Evolutionary conservation across 306 rosid genomes (phyloP).

Genomic region (Cucurbita ficifolia): DNA sequence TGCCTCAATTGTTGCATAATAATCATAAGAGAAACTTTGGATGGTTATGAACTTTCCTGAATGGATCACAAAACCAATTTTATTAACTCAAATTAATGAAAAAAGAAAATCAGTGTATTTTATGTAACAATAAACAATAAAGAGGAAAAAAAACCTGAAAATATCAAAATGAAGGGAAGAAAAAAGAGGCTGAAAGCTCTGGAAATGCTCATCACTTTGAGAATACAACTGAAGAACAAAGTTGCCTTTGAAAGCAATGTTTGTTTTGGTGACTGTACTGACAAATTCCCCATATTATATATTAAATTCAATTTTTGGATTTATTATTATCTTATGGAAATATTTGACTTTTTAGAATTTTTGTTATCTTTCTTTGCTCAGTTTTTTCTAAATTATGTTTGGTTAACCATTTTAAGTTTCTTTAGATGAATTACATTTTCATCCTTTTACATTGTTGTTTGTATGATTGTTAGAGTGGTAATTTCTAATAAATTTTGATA

Average conservation of each 20-base stretch:
- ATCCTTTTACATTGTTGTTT: background rate
- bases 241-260: background rate
- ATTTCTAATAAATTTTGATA: background rate
- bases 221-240: background rate
- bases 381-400: background rate
- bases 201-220: slow-evolving; percentile 24
- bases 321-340: background rate
- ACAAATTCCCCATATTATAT: background rate
- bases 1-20: slow-evolving; percentile 51
- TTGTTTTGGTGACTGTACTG: background rate
- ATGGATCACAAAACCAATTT: background rate
- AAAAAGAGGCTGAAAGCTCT: slow-evolving; percentile 13
- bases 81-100: background rate
- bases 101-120: background rate
- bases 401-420: background rate
- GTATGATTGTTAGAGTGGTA: background rate
- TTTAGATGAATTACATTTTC: background rate
- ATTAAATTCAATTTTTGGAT: background rate
- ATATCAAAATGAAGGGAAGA: slow-evolving; percentile 14
- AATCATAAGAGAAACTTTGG: slow-evolving; percentile 34
- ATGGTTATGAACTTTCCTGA: slow-evolving; percentile 30
- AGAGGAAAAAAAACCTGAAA: slow-evolving; percentile 36
- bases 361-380: background rate
- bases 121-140: background rate
- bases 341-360: background rate